Base-by-base conservation (phyloP, 2,329 filamentous ascomycete genomes). In the Chaetomium olivaceum region DNA sequence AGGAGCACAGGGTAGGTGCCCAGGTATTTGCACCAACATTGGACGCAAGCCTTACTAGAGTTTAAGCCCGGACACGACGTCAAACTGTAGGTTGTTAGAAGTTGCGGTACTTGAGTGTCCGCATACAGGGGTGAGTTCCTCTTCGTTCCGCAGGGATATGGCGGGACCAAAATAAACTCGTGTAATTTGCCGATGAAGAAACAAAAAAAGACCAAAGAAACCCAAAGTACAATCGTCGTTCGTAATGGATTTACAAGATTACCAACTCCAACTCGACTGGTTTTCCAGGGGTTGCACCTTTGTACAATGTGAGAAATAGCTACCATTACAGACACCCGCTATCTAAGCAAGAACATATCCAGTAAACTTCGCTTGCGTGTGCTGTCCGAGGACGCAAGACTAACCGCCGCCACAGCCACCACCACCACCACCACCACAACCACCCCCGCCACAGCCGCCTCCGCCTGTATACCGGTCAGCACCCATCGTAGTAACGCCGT, bases 351-450 rank as follows among this genome's bases (percentile, higher is more conserved):
- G n/a, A 36, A 21, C 48, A 23, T 21, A 12, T 16, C 21, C 21
- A 23, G 16, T n/a, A 51, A 12, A 4, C 4, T 29, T 29, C 27
- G 27, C 3, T 25, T 25, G 23, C 21, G 4, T 2, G 16, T 9
- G 8, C 11, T 14, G 23, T 31, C 27, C 14, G 16, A 43, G 16
- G 39, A 43, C 51, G 25, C 23, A 19, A n/a, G 21, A 43, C 57
- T 33, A 48, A 33, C 57, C 36, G 23, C 56, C 21, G n/a, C n/a
- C n/a, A 27, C n/a, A 56, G 12, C 12, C 52, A 60, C 59, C 59
- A 48, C 59, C 54, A 39, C 58, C 29, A 4, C 61, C 56, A 14
- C 64, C 29, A 9, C 64, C 56, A 16, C 63, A 19, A 29, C 64
- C 29, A 11, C 61, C 36, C 1, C 64, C 58, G 1, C 65, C 58